Percentiles rank a stretch among this genome's conserved stretches.
These are phyloP conservation scores for Syzygium syzygioides DNA, from an alignment of 441 rosid genomes.

Conservation along the genomic window DNA sequence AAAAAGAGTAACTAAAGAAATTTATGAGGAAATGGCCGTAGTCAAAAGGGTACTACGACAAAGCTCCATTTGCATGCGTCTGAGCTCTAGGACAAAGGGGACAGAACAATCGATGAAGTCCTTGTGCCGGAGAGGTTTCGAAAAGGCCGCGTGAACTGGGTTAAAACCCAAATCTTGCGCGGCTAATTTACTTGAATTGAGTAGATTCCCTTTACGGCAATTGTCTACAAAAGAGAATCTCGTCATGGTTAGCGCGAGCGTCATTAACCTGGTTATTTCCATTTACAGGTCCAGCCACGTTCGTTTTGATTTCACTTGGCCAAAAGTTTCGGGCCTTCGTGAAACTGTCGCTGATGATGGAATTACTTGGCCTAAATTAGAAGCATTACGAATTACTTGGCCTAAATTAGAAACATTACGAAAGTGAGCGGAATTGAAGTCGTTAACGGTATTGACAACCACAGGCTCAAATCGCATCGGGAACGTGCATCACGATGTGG, in stretches of 20 bases:
- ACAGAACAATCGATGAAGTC: background rate
- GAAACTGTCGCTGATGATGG: background rate
- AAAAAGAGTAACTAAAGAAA: background rate
- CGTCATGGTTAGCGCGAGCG: fast-evolving
- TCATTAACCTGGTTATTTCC: background rate
- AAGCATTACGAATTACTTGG: background rate
- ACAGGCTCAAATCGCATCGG: background rate
- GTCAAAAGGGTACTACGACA: background rate
- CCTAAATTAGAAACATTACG: background rate
- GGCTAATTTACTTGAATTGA: background rate
- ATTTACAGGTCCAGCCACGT: background rate
- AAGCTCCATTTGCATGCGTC: background rate
- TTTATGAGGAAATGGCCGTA: background rate
- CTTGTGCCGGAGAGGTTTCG: background rate
- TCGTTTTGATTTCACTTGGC: background rate
- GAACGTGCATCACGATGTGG: background rate
- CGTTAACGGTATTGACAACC: background rate
- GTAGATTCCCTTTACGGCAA: background rate
- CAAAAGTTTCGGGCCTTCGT: background rate
- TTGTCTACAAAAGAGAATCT: background rate
- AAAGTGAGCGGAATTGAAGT: background rate
- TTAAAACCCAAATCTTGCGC: background rate
- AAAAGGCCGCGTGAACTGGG: background rate
- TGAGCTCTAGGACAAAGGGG: background rate
- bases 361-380: background rate